phyloP scores from a whole-genome alignment of 495 filamentous ascomycete genomes.

The Penicillium macrosclerotiorum region DNA sequence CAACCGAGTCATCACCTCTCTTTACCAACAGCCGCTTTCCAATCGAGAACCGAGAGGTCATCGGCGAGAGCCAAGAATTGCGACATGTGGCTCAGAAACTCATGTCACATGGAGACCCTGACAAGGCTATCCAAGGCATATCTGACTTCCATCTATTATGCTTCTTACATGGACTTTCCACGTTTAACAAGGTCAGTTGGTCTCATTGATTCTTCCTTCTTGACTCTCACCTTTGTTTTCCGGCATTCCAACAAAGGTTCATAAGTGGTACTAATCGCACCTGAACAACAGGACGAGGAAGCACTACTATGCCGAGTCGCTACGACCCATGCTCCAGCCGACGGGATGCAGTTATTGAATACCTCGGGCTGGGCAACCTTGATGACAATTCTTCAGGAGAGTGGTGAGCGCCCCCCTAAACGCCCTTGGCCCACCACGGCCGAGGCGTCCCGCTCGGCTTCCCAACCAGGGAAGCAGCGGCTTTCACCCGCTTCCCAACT shows the following conservation, averaged over 20 bases:
- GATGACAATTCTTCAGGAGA: slow-evolving; percentile 87
- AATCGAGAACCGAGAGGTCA: slow-evolving; percentile 82
- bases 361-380: slow-evolving; percentile 91
- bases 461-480: slow-evolving; percentile 29
- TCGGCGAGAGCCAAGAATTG: slow-evolving; percentile 79
- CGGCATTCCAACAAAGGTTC: no score
- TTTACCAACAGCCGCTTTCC: slow-evolving; percentile 75
- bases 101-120: slow-evolving; percentile 56
- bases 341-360: slow-evolving; percentile 76
- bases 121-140: slow-evolving; percentile 62
- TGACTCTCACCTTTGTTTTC: no score
- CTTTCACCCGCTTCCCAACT: slow-evolving; percentile 24
- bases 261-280: slow-evolving; percentile 24
- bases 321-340: slow-evolving; percentile 68
- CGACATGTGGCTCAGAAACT: slow-evolving; percentile 60
- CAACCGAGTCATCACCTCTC: slow-evolving; percentile 67
- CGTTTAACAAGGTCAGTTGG: slow-evolving; percentile 78
- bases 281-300: slow-evolving; percentile 73
- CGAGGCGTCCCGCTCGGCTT: slow-evolving; percentile 36
- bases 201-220: no score
- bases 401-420: slow-evolving; percentile 93
- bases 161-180: slow-evolving; percentile 76
- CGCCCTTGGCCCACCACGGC: slow-evolving; percentile 57
- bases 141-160: slow-evolving; percentile 93
- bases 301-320: slow-evolving; percentile 81